phyloP scores from a whole-genome alignment of 371 early-diverging fungal species.

The Capillidium heterosporum region DNA sequence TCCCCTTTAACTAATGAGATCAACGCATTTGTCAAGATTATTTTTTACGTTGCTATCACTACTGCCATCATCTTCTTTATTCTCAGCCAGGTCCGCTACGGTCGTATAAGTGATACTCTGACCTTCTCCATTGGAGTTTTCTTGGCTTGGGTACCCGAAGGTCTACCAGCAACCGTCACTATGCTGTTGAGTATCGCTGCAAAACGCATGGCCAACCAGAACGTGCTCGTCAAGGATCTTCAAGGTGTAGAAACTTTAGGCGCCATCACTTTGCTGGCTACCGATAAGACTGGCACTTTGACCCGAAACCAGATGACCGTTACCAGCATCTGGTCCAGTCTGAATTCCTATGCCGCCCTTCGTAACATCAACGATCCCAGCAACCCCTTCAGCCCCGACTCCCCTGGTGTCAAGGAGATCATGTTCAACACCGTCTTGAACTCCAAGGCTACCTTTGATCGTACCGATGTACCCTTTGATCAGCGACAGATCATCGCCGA shows the following conservation, averaged over 20 bases:
- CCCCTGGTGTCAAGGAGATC: slow-evolving; percentile 45
- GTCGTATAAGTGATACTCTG: slow-evolving; percentile 30
- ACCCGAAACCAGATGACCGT: slow-evolving; percentile 17
- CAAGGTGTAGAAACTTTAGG: slow-evolving; percentile 92
- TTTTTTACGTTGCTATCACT: slow-evolving; percentile 31
- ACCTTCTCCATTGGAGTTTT: slow-evolving; percentile 35
- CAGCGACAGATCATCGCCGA: slow-evolving; percentile 63
- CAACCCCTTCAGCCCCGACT: slow-evolving; percentile 13
- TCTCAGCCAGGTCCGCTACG: slow-evolving; percentile 26
- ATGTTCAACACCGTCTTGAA: slow-evolving; percentile 52
- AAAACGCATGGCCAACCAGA: slow-evolving; percentile 69
- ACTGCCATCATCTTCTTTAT: slow-evolving; percentile 24
- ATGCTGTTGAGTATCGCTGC: slow-evolving; percentile 82
- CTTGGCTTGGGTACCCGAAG: slow-evolving; percentile 44
- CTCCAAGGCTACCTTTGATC: slow-evolving; percentile 68
- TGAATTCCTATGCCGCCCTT: too few relatives aligned
- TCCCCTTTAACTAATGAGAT: slow-evolving; percentile 51
- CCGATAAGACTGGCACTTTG: slow-evolving; percentile 90
- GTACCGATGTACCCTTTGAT: slow-evolving; percentile 58
- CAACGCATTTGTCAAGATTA: slow-evolving; percentile 37
- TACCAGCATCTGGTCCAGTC: background rate
- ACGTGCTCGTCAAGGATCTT: slow-evolving; percentile 85
- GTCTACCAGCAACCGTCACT: slow-evolving; percentile 62
- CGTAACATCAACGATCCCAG: slow-evolving; percentile 27
- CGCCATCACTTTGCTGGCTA: slow-evolving; percentile 80